phyloP scores from a whole-genome alignment of 352 stramenopile genomes.

The Thraustochytrium sp. region DNA sequence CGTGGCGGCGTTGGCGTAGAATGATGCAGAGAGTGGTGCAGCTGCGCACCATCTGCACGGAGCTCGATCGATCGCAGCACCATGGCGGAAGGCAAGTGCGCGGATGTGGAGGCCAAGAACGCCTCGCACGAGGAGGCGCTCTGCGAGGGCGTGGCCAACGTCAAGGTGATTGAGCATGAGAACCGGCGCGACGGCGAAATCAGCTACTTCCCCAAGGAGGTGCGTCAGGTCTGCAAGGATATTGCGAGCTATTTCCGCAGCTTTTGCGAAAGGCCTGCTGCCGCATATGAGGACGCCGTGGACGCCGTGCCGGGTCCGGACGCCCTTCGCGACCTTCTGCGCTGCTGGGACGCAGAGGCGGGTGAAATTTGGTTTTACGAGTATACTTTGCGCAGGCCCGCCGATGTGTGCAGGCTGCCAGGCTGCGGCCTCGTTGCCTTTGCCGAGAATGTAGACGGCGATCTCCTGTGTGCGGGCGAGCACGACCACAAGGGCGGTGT shows the following conservation, averaged over 20 bases:
- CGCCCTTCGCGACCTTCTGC: not conserved
- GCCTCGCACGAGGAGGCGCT: too few species aligned
- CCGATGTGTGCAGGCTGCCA: too few species aligned
- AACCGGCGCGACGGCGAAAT: not conserved
- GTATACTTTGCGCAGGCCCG: too few species aligned
- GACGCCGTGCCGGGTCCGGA: not conserved
- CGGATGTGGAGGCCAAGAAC: too few species aligned
- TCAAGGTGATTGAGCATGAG: slow-evolving; percentile 13
- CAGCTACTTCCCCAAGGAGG: slow-evolving; percentile 31
- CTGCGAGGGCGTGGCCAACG: not conserved
- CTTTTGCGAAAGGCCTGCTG: too few species aligned
- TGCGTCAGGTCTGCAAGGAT: slow-evolving; percentile 22
- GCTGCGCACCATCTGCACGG: too few species aligned
- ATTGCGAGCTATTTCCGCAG: slow-evolving; percentile 12
- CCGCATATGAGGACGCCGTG: not conserved
- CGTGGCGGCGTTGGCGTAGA: too few species aligned
- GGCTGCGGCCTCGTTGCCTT: slow-evolving; percentile 7
- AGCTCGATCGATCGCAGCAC: too few species aligned
- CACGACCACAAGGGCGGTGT: slow-evolving; percentile 22
- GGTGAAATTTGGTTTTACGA: slow-evolving; percentile 23
- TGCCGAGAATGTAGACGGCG: slow-evolving; percentile 24
- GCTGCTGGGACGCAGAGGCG: not conserved
- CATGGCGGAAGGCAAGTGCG: too few species aligned
- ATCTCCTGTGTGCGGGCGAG: not conserved
- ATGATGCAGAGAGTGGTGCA: too few species aligned